Base-by-base conservation (phyloP, 805 yeast genomes). In the Nematodospora valgi region DNA sequence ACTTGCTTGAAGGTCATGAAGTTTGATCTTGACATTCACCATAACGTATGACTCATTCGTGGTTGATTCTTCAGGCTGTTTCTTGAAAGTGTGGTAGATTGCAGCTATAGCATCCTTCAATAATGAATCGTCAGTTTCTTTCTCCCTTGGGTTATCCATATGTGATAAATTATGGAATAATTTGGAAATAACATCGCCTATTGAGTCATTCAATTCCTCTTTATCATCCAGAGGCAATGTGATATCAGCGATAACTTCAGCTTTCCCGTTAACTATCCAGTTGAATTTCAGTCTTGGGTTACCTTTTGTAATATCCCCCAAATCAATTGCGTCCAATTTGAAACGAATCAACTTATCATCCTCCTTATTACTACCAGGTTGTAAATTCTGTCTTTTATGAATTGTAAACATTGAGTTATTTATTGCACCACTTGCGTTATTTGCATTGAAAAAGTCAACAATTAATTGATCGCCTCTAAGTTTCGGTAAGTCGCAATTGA, bases 401-500 rank as follows among this genome's bases (percentile, higher is more conserved):
- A 85, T 70, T 0, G 88, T 82, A 58, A 84, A 83, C 56, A 85
- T 64, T 1, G 93, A 77, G 35, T 82, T 82, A 49, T 83, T 82
- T 10, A 84, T 66, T 0, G 89, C 76, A 0, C 94, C 94, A 11
- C 84, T 78, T 21, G 82, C 78, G 32, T 80, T 78, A 37, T 70
- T 70, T 10, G 88, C 86, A 51, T 78, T 80, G 58, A 84, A 72
- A 35, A 84, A 69, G 54, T 85, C 93, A 37, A 79, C 60, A 27
- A 81, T 58, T 19, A 80, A 47, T 67, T 82, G 72, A 35, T 72
- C 68, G 6, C 78, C 70, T 27, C 86, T 62, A 25, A 85, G 52
- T 41, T 68, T 72, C 6, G 83, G 80, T 40, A 84, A 51, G 34
- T 80, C 83, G 52, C 87, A 69, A 46, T 78, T 80, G 56, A 81